Evolutionary conservation across 1,139 yeast species (phyloP).

Genomic region (Candida labiduridarum): DNA sequence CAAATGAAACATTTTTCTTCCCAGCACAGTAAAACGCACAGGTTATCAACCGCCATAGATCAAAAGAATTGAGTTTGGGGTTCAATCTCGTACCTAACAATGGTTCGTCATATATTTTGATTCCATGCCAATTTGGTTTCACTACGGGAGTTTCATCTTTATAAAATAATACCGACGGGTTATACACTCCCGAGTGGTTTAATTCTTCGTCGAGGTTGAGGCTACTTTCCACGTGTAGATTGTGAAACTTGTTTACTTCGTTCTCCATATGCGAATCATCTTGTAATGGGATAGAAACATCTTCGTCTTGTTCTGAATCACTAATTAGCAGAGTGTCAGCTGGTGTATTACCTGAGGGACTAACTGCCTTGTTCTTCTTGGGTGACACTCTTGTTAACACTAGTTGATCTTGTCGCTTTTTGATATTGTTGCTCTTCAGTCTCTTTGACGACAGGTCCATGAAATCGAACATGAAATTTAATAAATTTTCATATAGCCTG

Average conservation of each 20-base stretch:
- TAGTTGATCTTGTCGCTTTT: conserved; percentile 6
- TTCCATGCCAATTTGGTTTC: conserved; percentile 14
- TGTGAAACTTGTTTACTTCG: conserved; percentile 20
- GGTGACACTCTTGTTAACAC: conserved; percentile 12
- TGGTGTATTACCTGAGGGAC: background rate
- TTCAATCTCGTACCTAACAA: conserved; percentile 27
- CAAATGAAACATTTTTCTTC: conserved; percentile 23
- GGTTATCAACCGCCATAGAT: conserved; percentile 33
- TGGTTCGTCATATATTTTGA: conserved; percentile 35
- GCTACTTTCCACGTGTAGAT: background rate
- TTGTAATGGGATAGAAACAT: conserved; percentile 8
- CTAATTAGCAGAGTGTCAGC: conserved; percentile 21
- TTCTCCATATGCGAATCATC: conserved; percentile 18
- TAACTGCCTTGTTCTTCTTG: conserved; percentile 3
- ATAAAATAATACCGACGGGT: conserved; percentile 19
- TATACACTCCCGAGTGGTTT: conserved; percentile 20
- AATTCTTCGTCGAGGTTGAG: conserved; percentile 7
- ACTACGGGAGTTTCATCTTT: background rate
- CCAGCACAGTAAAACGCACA: conserved; percentile 43
- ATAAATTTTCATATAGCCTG: conserved; percentile 8
- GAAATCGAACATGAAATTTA: conserved; percentile 11
- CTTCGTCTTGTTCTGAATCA: conserved; percentile 33
- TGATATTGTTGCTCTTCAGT: background rate
- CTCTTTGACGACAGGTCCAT: background rate
- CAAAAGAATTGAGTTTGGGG: conserved; percentile 24